Evolutionary conservation across 305 asterid species (phyloP).

Genomic region (Lippia alba): DNA sequence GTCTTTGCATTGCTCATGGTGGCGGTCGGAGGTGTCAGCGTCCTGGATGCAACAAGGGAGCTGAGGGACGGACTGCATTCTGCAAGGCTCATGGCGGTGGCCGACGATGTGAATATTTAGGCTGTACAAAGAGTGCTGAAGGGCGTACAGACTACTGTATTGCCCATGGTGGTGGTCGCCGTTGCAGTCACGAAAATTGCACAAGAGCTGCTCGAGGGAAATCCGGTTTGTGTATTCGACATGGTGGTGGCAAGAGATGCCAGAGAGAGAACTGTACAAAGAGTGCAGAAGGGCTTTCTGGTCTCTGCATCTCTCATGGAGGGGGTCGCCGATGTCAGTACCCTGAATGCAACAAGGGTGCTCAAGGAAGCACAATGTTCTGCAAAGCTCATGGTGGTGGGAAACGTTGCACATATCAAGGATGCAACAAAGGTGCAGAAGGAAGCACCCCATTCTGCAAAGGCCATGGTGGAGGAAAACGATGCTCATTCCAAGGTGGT

Average conservation of each 20-base stretch:
- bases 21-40: constrained; percentile 99
- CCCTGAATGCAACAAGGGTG: constrained; percentile 80
- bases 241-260: constrained; percentile 98
- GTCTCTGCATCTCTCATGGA: constrained; percentile 97
- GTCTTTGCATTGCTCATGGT: constrained; percentile 94
- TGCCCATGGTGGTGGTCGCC: constrained; percentile 95
- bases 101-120: constrained; percentile 82
- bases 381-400: constrained; percentile 99
- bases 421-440: constrained; percentile 93
- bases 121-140: constrained; percentile 95
- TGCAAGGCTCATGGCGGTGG: constrained; percentile 99
- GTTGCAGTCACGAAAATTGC: constrained; percentile 80
- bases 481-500: constrained; percentile 86
- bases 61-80: constrained; percentile 96
- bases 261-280: constrained; percentile 75
- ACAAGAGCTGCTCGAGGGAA: constrained; percentile 86
- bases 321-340: constrained; percentile 94
- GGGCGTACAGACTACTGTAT: constrained; percentile 92
- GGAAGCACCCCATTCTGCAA: constrained; percentile 96
- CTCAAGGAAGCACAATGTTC: constrained; percentile 93
- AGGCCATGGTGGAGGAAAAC: constrained; percentile 97
- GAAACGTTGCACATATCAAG: constrained; percentile 74
- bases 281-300: constrained; percentile 97
- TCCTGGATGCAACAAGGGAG: constrained; percentile 84
- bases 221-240: constrained; percentile 93